Evolutionary conservation across 2,329 filamentous ascomycete species (phyloP).

Genomic region (Teratosphaeria epicoccoides): DNA sequence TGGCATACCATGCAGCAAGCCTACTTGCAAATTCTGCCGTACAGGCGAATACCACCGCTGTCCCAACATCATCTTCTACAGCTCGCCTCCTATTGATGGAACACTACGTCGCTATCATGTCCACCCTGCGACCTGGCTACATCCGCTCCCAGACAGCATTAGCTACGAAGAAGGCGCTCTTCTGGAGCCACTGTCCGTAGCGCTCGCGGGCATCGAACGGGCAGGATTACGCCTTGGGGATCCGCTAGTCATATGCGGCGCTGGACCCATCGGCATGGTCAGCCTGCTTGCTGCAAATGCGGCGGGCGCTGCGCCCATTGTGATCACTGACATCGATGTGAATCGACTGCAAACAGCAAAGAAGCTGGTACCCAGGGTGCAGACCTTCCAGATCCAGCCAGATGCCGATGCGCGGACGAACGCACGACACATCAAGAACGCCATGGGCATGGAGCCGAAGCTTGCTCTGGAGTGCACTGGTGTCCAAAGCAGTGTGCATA

Average conservation of each 20-base stretch:
- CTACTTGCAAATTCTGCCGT: conserved; percentile 20
- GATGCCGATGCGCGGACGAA: conserved; percentile 27
- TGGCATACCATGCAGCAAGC: conserved; percentile 22
- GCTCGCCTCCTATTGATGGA: conserved; percentile 22
- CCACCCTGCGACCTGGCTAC: conserved; percentile 20
- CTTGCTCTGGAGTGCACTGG: conserved; percentile 29
- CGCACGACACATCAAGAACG: conserved; percentile 27
- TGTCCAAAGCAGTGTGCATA: conserved; percentile 23
- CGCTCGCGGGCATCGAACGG: conserved; percentile 35
- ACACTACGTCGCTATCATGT: conserved; percentile 23
- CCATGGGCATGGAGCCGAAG: conserved; percentile 23
- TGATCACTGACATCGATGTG: conserved; percentile 36
- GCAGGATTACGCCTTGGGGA: conserved; percentile 32
- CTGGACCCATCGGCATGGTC: conserved; percentile 30
- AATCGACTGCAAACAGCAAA: conserved; percentile 30
- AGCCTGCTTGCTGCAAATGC: conserved; percentile 34
- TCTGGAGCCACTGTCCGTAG: conserved; percentile 40
- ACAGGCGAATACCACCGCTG: conserved; percentile 23
- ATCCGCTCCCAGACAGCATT: conserved; percentile 29
- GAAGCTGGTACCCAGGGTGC: conserved; percentile 27
- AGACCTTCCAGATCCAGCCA: conserved; percentile 27
- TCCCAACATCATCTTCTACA: conserved; percentile 21
- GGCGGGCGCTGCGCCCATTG: conserved; percentile 33
- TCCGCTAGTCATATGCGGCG: conserved; percentile 28
- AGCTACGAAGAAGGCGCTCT: conserved; percentile 35